Evolutionary conservation across 805 yeast species (phyloP).

Genomic region (Aciculoconidium aculeatum): DNA sequence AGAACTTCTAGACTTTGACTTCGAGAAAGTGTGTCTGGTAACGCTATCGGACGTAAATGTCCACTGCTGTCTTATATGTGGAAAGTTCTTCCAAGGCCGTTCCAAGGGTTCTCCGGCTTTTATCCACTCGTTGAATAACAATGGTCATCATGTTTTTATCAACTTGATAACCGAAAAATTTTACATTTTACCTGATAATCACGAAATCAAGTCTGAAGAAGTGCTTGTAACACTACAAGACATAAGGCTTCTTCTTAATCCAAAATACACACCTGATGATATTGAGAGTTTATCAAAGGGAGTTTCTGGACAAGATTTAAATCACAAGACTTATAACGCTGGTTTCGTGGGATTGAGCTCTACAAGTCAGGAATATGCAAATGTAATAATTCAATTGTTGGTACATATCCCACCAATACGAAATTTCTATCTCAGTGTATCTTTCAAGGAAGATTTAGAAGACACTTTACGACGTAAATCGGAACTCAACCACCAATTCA

Average conservation of each 20-base stretch:
- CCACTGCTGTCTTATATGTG: slow-evolving; percentile 71
- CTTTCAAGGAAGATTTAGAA: slow-evolving; percentile 17
- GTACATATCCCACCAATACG: slow-evolving; percentile 50
- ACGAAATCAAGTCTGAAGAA: slow-evolving; percentile 23
- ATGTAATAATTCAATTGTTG: slow-evolving; percentile 50
- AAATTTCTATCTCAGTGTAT: slow-evolving; percentile 16
- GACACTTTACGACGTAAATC: slow-evolving; percentile 10
- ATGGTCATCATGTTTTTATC: slow-evolving; percentile 56
- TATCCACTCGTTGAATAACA: slow-evolving; percentile 53
- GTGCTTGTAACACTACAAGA: slow-evolving; percentile 38
- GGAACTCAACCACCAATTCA: slow-evolving; percentile 36
- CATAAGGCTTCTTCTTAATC: slow-evolving; percentile 48
- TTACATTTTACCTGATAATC: slow-evolving; percentile 60
- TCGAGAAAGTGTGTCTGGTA: slow-evolving; percentile 59
- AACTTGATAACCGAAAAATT: slow-evolving; percentile 45
- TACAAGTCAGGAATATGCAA: slow-evolving; percentile 44
- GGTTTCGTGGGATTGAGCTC: slow-evolving; percentile 64
- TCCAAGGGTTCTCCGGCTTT: slow-evolving; percentile 60
- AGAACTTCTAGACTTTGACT: slow-evolving; percentile 56
- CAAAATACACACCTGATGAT: slow-evolving; percentile 36
- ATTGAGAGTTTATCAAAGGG: slow-evolving; percentile 23
- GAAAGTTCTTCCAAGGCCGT: slow-evolving; percentile 67
- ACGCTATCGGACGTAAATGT: slow-evolving; percentile 57
- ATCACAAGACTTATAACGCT: slow-evolving; percentile 42
- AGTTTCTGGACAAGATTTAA: slow-evolving; percentile 33